A percentile compares a stretch with the other conserved stretches of the same genome.
Conservation (phyloP, 257 asterid genomes). For the Rubia yunnanensis region DNA sequence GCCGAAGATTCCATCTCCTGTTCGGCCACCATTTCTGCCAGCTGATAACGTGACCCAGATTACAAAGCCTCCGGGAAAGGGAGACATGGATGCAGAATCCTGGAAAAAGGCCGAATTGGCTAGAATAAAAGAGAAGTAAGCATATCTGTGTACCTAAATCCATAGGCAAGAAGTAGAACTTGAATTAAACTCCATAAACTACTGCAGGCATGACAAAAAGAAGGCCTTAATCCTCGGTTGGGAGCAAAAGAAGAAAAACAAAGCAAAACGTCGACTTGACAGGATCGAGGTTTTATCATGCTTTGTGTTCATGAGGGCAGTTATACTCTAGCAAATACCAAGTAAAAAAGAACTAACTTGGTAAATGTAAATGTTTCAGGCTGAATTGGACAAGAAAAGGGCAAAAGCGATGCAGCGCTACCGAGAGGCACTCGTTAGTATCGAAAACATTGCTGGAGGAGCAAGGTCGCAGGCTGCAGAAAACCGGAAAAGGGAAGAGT, state of each 20-base stretch:
- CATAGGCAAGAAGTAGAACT: neutral
- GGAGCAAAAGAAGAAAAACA: constrained; percentile 56
- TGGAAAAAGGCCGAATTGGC: constrained; percentile 62
- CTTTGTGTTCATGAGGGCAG: neutral
- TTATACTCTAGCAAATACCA: neutral
- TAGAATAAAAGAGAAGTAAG: constrained; percentile 50
- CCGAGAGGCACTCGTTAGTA: constrained; percentile 34
- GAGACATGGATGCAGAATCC: constrained; percentile 44
- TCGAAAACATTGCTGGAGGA: constrained; percentile 40
- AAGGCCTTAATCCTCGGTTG: constrained; percentile 37
- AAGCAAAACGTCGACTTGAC: constrained; percentile 38
- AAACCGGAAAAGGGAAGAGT: constrained; percentile 56
- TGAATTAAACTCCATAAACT: neutral
- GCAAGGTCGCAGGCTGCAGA: constrained; percentile 48
- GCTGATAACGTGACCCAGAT: constrained; percentile 19
- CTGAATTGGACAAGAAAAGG: constrained; percentile 52
- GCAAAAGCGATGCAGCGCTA: constrained; percentile 33
- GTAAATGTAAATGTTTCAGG: constrained; percentile 31
- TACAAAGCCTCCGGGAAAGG: constrained; percentile 28
- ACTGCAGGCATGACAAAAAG: constrained; percentile 60
- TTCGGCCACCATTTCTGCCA: constrained; percentile 20
- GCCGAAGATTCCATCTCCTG: constrained; percentile 14
- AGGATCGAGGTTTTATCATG: constrained; percentile 45
- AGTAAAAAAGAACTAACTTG: neutral
- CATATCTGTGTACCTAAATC: neutral